Evolutionary conservation across 495 filamentous ascomycete genomes (phyloP), one percentile per base, ranked within the genome.

Genomic region (Parathielavia hyrcaniae): DNA sequence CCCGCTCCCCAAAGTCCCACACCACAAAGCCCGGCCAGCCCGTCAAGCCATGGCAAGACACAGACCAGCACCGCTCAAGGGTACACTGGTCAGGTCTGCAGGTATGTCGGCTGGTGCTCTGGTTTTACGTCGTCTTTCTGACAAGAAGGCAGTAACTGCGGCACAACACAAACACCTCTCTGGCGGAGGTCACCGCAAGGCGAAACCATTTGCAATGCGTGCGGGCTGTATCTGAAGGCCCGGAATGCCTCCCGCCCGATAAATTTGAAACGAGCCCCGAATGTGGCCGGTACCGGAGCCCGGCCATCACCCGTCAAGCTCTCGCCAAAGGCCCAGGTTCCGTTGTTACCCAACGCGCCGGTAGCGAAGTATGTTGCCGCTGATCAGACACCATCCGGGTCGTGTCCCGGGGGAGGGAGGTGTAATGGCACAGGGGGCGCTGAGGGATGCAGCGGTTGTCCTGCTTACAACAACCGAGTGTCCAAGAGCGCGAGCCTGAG

Each of bases 401-500:
- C 91, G 16, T 98, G 93, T 72, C 93, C 93, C 7, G 93, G 93
- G 40, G 95, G 92, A 53, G 93, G 93, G 43, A 88, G 85, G 58
- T 98, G 93, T 72, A 97, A 98, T 74, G 93, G 93, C 16, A 97
- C 93, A 30, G 93, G 93, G 44, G 93, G 93, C 60, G 89, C 91
- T n/a, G 88, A 95, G 61, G 93, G 89, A 23, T 98, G 93, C 70
- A 90, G 88, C 68, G 93, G 93, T 13, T 98, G 93, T 64, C 93
- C 93, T 35, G 95, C 95, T 6, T 97, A 86, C 77, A 98, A 98
- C 76, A 98, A 98, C 70, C 82, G 93, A 45, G 84, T 97, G 45
- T 88, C 91, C 53, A 96, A 96, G 73, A 87, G 88, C 49, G 87
- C 86, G 35, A 83, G 87, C 60, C 75, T 89, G 53, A 79, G 76